Conservation (phyloP, 2,329 filamentous ascomycete species). For the Diaporthe citrichinensis region DNA sequence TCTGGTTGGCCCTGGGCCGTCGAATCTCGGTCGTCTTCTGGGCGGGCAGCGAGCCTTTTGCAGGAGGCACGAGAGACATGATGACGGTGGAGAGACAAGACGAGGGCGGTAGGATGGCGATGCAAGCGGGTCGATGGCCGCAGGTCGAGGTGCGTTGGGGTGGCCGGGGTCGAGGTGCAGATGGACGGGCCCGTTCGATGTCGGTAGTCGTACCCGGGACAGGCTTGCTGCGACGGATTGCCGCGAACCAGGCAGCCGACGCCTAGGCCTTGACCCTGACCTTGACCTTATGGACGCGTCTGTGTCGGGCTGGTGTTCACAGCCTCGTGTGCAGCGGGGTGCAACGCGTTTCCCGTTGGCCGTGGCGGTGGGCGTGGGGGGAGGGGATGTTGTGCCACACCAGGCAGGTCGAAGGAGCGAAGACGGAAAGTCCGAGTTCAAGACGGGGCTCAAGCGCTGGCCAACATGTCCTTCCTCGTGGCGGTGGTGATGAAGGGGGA, state of each 20-base stretch:
- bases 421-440: slow-evolving; percentile 24
- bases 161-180: slow-evolving; percentile 14
- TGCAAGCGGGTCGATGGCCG: background rate
- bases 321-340: slow-evolving; percentile 32
- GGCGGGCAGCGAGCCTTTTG: slow-evolving; percentile 38
- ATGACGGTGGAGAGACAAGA: background rate
- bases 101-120: background rate
- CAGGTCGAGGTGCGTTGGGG: background rate
- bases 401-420: slow-evolving; percentile 13
- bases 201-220: slow-evolving; percentile 29
- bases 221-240: background rate
- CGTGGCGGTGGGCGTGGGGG: slow-evolving; percentile 8
- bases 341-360: slow-evolving; percentile 24
- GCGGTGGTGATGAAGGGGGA: background rate
- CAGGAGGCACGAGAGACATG: slow-evolving; percentile 38
- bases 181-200: background rate
- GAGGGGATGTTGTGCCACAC: slow-evolving; percentile 15
- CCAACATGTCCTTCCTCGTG: slow-evolving; percentile 23
- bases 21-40: slow-evolving; percentile 49
- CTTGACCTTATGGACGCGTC: slow-evolving; percentile 3
- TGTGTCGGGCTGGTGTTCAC: background rate
- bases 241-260: no score
- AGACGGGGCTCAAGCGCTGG: slow-evolving; percentile 11
- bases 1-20: slow-evolving; percentile 52
- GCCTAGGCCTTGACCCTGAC: background rate